Conservation (phyloP, 441 rosid species). For the Euphorbia celastroides region DNA sequence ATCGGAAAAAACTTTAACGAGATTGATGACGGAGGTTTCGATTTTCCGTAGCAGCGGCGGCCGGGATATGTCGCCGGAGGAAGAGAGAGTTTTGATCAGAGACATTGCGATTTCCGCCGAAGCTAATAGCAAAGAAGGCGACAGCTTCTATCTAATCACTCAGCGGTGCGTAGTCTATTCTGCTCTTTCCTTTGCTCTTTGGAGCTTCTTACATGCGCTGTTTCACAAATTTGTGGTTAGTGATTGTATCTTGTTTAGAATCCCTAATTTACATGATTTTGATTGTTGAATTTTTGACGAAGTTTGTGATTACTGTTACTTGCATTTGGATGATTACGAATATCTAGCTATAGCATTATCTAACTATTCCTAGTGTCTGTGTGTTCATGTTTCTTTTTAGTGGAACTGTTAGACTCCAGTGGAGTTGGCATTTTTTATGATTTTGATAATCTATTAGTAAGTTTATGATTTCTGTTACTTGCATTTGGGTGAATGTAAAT, state of each 20-base stretch:
- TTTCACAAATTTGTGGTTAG: neutral
- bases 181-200: conserved; percentile 2
- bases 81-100: conserved; percentile 86
- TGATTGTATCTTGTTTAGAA: neutral
- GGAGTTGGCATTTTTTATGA: too few species aligned
- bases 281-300: too few species aligned
- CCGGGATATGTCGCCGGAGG: conserved; percentile 72
- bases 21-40: conserved; percentile 59
- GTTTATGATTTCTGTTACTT: too few species aligned
- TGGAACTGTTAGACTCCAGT: too few species aligned
- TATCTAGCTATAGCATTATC: too few species aligned
- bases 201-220: neutral
- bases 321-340: neutral
- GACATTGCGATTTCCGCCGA: conserved; percentile 91
- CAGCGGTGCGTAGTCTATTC: conserved; percentile 42
- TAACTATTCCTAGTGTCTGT: too few species aligned
- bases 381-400: too few species aligned
- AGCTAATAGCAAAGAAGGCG: conserved; percentile 80
- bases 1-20: conserved; percentile 12
- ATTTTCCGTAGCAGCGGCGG: conserved; percentile 42
- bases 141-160: conserved; percentile 71
- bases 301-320: neutral
- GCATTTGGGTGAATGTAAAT: too few species aligned
- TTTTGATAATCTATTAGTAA: too few species aligned
- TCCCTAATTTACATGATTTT: neutral